Evolutionary conservation across 2,329 filamentous ascomycete genomes (phyloP).

Genomic region (Pseudogymnoascus sp.): DNA sequence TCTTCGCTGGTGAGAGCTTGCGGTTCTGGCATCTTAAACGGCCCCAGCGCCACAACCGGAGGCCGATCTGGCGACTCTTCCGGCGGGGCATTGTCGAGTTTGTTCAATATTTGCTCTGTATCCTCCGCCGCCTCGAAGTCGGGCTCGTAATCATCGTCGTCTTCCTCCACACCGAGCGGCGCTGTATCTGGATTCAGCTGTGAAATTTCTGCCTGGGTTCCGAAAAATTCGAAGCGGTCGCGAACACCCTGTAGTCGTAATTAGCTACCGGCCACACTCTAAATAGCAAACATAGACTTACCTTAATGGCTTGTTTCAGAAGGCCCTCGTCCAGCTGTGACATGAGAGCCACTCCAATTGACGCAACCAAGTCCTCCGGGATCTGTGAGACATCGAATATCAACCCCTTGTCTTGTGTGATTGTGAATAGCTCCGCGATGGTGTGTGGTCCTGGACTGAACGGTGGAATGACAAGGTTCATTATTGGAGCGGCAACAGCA

Average conservation of each 20-base stretch:
- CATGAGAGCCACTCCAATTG: conserved; percentile 73
- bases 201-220: conserved; percentile 16
- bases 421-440: conserved; percentile 75
- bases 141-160: conserved; percentile 90
- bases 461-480: conserved; percentile 52
- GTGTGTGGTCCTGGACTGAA: conserved; percentile 68
- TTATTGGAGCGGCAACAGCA: conserved; percentile 31
- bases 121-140: conserved; percentile 72
- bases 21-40: conserved; percentile 72
- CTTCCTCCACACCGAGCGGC: conserved; percentile 58
- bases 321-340: conserved; percentile 59
- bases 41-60: conserved; percentile 43
- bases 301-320: conserved; percentile 65
- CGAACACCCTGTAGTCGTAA: conserved; percentile 38
- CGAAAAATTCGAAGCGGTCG: conserved; percentile 34
- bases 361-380: conserved; percentile 64
- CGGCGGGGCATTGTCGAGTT: conserved; percentile 60
- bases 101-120: conserved; percentile 68
- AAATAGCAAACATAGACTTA: conserved; percentile 32
- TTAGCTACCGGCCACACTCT: conserved; percentile 13
- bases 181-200: conserved; percentile 50
- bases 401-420: conserved; percentile 54
- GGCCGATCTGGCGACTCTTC: conserved; percentile 37
- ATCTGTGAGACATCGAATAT: conserved; percentile 62
- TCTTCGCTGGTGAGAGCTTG: conserved; percentile 63